These are phyloP conservation scores for Streptanthus diversifolius DNA, from an alignment of 345 rosid species.

Conservation along the genomic window DNA sequence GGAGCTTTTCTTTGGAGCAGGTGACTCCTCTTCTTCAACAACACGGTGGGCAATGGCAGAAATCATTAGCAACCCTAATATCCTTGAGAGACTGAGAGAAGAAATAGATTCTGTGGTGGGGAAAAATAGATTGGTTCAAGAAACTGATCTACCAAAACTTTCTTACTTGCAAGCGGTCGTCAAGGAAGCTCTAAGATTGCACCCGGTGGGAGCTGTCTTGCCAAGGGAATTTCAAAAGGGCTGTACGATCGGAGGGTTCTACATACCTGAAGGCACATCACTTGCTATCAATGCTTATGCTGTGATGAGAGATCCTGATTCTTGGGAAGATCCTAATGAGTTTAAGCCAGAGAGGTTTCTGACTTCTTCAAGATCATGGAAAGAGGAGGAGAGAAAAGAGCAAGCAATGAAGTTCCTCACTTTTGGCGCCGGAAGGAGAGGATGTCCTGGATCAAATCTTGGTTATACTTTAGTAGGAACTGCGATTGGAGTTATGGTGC, in stretches of 20 bases:
- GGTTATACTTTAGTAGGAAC: neutral
- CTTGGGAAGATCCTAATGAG: constrained; percentile 2
- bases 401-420: neutral
- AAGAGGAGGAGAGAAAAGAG: neutral
- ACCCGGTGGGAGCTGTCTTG: neutral
- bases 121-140: neutral
- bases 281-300: constrained; percentile 5
- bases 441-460: neutral
- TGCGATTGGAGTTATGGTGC: constrained; percentile 6
- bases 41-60: constrained; percentile 11
- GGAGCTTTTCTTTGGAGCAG: constrained; percentile 8
- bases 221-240: neutral
- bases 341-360: constrained; percentile 11
- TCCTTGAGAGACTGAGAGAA: neutral
- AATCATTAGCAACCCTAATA: neutral
- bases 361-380: neutral
- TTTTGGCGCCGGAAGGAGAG: neutral
- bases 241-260: neutral
- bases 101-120: constrained; percentile 1
- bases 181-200: constrained; percentile 7
- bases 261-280: neutral
- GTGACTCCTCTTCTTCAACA: constrained; percentile 10
- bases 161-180: constrained; percentile 3
- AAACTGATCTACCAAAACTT: neutral
- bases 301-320: neutral